A percentile compares a stretch with the other conserved stretches of the same genome.
phyloP scores from a whole-genome alignment of 768 basidiomycete genomes.

The Kwoniella shandongensis region DNA sequence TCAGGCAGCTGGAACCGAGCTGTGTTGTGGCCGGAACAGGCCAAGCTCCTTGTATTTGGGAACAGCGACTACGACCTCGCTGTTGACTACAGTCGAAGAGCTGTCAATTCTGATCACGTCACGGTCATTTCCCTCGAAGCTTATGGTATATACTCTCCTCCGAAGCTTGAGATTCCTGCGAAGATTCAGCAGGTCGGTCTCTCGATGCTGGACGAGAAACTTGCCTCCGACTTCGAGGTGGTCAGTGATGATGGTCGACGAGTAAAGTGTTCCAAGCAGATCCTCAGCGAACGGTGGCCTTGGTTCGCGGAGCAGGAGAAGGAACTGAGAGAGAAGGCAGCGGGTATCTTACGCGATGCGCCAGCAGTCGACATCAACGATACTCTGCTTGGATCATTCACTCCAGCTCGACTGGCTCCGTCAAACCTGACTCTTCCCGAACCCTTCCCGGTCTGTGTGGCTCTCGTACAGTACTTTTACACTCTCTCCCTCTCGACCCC shows the following conservation, averaged over 20 bases:
- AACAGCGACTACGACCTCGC: constrained; percentile 60
- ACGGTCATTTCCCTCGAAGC: constrained; percentile 88
- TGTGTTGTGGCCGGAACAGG: constrained; percentile 78
- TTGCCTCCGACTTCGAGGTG: constrained; percentile 87
- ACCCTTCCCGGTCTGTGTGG: constrained; percentile 82
- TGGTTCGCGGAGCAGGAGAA: constrained; percentile 66
- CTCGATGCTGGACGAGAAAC: constrained; percentile 73
- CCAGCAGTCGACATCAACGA: constrained; percentile 36
- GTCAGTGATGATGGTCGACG: constrained; percentile 85
- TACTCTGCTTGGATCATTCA: constrained; percentile 37
- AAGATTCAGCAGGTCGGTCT: constrained; percentile 82
- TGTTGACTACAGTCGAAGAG: constrained; percentile 48
- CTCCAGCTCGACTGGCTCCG: constrained; percentile 66
- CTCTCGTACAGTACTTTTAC: constrained; percentile 92
- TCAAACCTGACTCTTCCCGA: constrained; percentile 79
- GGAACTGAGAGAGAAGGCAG: constrained; percentile 7
- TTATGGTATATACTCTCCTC: constrained; percentile 92
- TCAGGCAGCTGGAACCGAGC: constrained; percentile 94
- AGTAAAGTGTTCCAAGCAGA: constrained; percentile 74
- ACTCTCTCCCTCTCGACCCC: constrained; percentile 80
- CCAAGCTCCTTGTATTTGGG: constrained; percentile 86
- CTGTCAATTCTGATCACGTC: constrained; percentile 65
- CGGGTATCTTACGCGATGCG: constrained; percentile 24
- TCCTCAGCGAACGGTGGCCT: constrained; percentile 89
- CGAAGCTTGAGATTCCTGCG: constrained; percentile 61